Conservation (phyloP, 768 basidiomycete genomes). For the Termitomyces sp. region DNA sequence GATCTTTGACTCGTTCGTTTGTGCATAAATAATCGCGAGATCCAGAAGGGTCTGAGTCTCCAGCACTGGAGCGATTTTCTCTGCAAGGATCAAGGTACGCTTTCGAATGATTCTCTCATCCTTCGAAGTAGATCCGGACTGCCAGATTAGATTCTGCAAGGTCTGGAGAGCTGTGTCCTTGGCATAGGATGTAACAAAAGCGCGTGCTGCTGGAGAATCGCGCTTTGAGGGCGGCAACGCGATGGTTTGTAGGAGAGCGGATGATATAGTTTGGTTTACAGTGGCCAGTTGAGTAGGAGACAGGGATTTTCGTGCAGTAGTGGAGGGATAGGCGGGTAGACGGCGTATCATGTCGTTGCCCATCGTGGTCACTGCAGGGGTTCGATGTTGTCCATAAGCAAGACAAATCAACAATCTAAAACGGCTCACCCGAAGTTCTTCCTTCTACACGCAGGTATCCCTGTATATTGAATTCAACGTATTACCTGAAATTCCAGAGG, state of each 20-base stretch:
- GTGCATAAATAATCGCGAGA: slow-evolving; percentile 55
- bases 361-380: slow-evolving; percentile 6
- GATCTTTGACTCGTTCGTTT: slow-evolving; percentile 39
- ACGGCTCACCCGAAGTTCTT: too few relatives aligned
- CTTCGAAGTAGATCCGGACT: slow-evolving; percentile 25
- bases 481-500: neutral
- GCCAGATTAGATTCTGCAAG: slow-evolving; percentile 63
- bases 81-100: slow-evolving; percentile 52
- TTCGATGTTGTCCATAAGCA: slow-evolving; percentile 1
- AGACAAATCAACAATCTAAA: neutral
- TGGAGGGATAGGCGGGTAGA: slow-evolving; percentile 57
- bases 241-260: slow-evolving; percentile 44
- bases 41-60: slow-evolving; percentile 59
- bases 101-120: slow-evolving; percentile 46
- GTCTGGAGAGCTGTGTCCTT: slow-evolving; percentile 50
- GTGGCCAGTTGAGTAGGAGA: slow-evolving; percentile 49
- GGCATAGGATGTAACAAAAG: slow-evolving; percentile 57
- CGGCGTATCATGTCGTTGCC: slow-evolving; percentile 15
- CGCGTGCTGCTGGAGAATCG: slow-evolving; percentile 39
- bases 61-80: slow-evolving; percentile 45
- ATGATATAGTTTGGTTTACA: slow-evolving; percentile 46
- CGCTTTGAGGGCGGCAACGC: slow-evolving; percentile 45
- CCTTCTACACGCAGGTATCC: too few relatives aligned
- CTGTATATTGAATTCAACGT: neutral
- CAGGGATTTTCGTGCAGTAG: slow-evolving; percentile 41